Base-by-base conservation (phyloP, 2,329 filamentous ascomycete species). In the Pochonia chlamydosporia region DNA sequence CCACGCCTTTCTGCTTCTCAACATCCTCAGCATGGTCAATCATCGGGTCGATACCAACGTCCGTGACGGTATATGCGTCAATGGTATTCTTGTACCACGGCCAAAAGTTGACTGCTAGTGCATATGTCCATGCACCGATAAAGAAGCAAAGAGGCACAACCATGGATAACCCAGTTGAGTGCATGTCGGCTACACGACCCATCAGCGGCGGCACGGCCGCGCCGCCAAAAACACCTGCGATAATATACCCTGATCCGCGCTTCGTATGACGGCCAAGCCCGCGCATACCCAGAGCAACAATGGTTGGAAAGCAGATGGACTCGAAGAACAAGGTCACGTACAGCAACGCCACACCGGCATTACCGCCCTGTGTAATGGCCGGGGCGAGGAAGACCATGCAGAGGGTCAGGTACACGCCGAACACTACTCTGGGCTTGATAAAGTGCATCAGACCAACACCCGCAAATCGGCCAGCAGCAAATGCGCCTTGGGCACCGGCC, bases 181-280 rank as follows among this genome's bases (percentile, higher is more conserved):
- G 35, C 23, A 23, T 24, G 21, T 46, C 28, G 20, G 26, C 48
- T 8, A 82, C 84, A 8, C 74, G 78, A 28, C 85, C 87, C 2
- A 84, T 76, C 25, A 91, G 71, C 0, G 87, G 83, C 1, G 87
- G 87, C 6, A 91, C 84, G 26, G 79, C 76, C 3, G 87, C 87
- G 48, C 87, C 87, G 14, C 87, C 87, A 13, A 78, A 73, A 1
- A 91, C 85, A 54, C 84, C 85, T 4, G 73, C 83, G 2, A 89
- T 76, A 49, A 69, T 82, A 62, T 80, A 85, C 4, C 85, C 85
- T 2, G 81, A 83, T 1, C 87, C 87, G 51, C 85, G 78, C 71
- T 91, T 90, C 30, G 84, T 87, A 67, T 92, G 84, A n/a, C 82
- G 78, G 5, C 88, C 87, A 1, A 90, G 73, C 2, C 85, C 86